Percentiles rank a stretch among this genome's conserved stretches.
phyloP scores from a whole-genome alignment of 768 basidiomycete genomes.

The Amanita phalloides region DNA sequence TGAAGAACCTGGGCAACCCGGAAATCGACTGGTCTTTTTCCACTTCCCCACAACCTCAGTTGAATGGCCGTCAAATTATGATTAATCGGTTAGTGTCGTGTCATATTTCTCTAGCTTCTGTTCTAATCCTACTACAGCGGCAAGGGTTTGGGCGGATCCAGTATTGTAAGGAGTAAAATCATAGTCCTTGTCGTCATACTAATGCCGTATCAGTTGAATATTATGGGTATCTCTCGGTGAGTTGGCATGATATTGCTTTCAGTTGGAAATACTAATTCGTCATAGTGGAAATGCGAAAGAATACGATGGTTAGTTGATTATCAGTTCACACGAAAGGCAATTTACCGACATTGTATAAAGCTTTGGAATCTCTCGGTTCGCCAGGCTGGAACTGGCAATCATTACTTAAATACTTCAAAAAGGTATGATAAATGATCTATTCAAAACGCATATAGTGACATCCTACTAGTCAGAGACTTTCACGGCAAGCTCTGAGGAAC shows the following conservation, averaged over 20 bases:
- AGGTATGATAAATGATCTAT: too few relatives aligned
- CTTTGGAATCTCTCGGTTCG: slow-evolving; percentile 9
- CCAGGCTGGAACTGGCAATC: slow-evolving; percentile 12
- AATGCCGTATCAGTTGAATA: slow-evolving; percentile 1
- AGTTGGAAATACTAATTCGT: neutral
- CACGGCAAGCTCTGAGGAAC: neutral
- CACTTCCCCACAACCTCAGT: slow-evolving; percentile 14
- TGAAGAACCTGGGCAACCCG: slow-evolving; percentile 9
- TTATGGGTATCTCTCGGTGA: slow-evolving; percentile 6
- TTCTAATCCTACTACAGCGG: slow-evolving; percentile 11
- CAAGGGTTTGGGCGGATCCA: slow-evolving; percentile 19
- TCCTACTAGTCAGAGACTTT: neutral
- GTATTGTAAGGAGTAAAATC: slow-evolving; percentile 6
- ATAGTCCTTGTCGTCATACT: neutral
- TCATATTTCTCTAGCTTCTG: neutral
- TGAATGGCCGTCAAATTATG: slow-evolving; percentile 10
- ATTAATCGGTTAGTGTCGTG: neutral
- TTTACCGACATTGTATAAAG: slow-evolving; percentile 6
- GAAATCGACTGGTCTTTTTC: slow-evolving; percentile 17
- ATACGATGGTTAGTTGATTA: slow-evolving; percentile 1
- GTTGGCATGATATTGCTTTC: slow-evolving; percentile 4
- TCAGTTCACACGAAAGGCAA: neutral
- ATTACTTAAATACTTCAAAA: slow-evolving; percentile 9
- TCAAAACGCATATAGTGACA: neutral
- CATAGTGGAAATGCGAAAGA: neutral